Conservation (phyloP, 108 stramenopile species). For the Pseudonitzschia pungens region DNA sequence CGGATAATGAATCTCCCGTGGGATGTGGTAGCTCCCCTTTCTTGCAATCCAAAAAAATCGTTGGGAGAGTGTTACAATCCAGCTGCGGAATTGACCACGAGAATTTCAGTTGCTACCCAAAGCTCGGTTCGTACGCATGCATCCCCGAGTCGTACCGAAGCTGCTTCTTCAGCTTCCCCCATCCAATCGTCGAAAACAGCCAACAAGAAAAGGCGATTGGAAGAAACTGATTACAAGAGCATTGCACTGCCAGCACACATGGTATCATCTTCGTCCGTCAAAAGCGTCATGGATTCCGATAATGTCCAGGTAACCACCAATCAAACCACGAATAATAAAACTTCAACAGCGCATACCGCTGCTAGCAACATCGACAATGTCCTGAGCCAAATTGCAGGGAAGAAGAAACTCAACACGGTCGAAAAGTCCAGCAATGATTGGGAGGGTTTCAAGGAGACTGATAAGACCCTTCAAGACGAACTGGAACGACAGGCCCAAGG, state of each 20-base stretch:
- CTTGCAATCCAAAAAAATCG: background rate
- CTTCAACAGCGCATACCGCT: background rate
- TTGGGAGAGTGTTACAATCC: background rate
- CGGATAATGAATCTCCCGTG: conserved; percentile 25
- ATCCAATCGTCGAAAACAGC: background rate
- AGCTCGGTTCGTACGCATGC: background rate
- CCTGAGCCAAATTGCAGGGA: conserved; percentile 63
- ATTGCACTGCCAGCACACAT: conserved; percentile 10
- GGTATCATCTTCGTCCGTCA: background rate
- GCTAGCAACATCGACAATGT: conserved; percentile 54
- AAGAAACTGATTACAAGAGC: background rate
- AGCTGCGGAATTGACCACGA: background rate
- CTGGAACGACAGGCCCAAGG: conserved; percentile 71
- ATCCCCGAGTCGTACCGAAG: background rate
- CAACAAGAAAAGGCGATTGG: conserved; percentile 6
- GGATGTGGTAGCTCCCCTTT: conserved; percentile 3
- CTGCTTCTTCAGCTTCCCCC: background rate
- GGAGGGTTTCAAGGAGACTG: conserved; percentile 84
- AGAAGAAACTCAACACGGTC: conserved; percentile 69
- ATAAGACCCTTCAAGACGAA: conserved; percentile 67
- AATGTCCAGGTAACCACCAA: background rate
- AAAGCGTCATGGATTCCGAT: background rate
- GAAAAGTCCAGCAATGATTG: conserved; percentile 88
- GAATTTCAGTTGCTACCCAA: background rate
- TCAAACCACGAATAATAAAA: background rate